A percentile compares a stretch with the other conserved stretches of the same genome.
These are phyloP conservation scores for Fusarium aywerte DNA, from an alignment of 2,329 filamentous ascomycete genomes.

Conservation along the genomic window DNA sequence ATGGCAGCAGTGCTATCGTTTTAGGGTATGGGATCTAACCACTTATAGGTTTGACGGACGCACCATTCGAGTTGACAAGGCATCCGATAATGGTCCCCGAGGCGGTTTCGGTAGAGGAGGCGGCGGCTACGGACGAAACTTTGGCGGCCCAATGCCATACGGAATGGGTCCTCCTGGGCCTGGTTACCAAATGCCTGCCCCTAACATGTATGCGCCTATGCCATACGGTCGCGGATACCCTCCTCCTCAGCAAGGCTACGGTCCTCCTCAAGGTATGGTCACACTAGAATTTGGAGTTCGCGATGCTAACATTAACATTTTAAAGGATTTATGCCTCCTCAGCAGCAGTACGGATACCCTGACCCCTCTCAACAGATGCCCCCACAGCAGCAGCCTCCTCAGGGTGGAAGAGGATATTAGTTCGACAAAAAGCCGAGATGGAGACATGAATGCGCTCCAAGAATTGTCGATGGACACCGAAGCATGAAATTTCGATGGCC, in stretches of 20 bases:
- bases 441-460: not conserved
- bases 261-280: conserved; percentile 56
- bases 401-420: conserved; percentile 55
- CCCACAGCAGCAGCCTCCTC: conserved; percentile 53
- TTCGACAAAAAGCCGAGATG: conserved; percentile 7
- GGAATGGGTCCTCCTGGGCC: conserved; percentile 53
- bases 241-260: conserved; percentile 51
- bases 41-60: conserved; percentile 37
- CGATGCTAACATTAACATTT: conserved; percentile 8
- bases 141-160: conserved; percentile 55
- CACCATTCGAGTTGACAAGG: conserved; percentile 91
- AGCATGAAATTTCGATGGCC: conserved; percentile 26
- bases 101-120: conserved; percentile 56
- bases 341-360: conserved; percentile 58
- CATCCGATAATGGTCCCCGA: conserved; percentile 79
- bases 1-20: conserved; percentile 22
- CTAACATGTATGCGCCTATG: conserved; percentile 53
- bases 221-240: conserved; percentile 55
- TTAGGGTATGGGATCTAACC: conserved; percentile 24
- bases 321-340: conserved; percentile 52
- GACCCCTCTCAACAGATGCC: conserved; percentile 57
- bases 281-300: not conserved
- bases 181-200: conserved; percentile 50
- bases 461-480: conserved; percentile 9
- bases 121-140: conserved; percentile 54